These are phyloP conservation scores for Solanum medicagineum DNA, from an alignment of 257 asterid genomes.

Conservation along the genomic window DNA sequence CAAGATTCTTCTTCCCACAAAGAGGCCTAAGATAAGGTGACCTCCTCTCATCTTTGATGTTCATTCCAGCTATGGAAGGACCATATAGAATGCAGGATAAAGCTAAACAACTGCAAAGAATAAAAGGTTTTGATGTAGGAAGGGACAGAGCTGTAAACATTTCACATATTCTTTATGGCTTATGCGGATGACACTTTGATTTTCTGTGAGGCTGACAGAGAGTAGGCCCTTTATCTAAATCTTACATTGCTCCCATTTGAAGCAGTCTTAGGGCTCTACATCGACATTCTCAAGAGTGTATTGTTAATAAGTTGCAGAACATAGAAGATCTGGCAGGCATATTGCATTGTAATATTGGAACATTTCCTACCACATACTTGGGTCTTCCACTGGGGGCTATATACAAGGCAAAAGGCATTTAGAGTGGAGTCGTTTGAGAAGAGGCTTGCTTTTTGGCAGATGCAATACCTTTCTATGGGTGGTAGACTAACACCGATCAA, in stretches of 20 bases:
- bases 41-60: neutral
- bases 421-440: neutral
- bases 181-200: neutral
- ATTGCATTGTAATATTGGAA: neutral
- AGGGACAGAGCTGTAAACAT: neutral
- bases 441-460: neutral
- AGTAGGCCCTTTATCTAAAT: no score
- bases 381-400: neutral
- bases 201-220: no score
- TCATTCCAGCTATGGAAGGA: neutral
- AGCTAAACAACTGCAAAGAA: neutral
- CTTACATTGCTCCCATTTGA: neutral
- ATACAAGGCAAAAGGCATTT: neutral
- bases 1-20: neutral
- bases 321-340: neutral
- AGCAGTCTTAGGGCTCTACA: neutral
- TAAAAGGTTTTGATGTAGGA: neutral
- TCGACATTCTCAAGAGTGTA: neutral
- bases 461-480: neutral
- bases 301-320: neutral
- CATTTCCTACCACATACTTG: neutral
- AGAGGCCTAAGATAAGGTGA: neutral
- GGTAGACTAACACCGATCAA: neutral
- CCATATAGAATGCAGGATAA: neutral
- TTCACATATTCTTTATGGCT: neutral